Percentiles rank a stretch among this genome's conserved stretches.
Conservation (phyloP, 2,329 filamentous ascomycete species). For the Hymenoscyphus infarciens region DNA sequence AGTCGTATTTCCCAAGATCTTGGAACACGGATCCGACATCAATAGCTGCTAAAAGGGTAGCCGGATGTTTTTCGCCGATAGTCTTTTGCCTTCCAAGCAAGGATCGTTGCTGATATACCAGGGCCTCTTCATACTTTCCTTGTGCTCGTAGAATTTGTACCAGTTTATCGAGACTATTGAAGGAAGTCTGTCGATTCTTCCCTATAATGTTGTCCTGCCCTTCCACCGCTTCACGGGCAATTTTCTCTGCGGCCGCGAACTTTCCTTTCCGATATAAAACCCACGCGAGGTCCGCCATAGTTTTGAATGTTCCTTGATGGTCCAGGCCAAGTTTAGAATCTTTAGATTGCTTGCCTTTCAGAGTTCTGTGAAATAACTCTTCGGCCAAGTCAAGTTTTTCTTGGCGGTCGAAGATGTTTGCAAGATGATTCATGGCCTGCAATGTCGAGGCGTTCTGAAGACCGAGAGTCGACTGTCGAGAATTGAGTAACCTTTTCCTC, state of each 20-base stretch:
- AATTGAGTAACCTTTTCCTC: not conserved
- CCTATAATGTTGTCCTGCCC: not conserved
- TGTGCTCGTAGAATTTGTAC: not conserved
- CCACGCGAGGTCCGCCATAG: slow-evolving; percentile 1
- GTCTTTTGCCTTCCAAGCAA: not conserved
- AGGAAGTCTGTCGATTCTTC: not conserved
- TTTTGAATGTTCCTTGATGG: not conserved
- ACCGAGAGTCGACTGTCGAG: not conserved
- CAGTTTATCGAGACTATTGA: not conserved
- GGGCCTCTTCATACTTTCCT: not conserved
- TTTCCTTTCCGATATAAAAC: not conserved
- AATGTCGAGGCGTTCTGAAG: not conserved
- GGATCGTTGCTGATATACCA: slow-evolving; percentile 1
- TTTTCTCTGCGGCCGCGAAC: slow-evolving; percentile 2
- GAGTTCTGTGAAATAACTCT: not conserved
- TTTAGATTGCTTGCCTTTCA: not conserved
- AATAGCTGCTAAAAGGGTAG: not conserved
- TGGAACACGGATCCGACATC: not conserved
- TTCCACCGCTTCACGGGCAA: not conserved
- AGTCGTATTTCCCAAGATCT: not conserved
- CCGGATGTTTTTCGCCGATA: not conserved
- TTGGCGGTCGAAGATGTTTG: not conserved
- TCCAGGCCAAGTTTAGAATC: not conserved
- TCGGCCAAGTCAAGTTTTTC: slow-evolving; percentile 2
- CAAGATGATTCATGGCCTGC: slow-evolving; percentile 1